Base-by-base conservation (phyloP, 257 asterid genomes). In the Solanum chmielewskii region DNA sequence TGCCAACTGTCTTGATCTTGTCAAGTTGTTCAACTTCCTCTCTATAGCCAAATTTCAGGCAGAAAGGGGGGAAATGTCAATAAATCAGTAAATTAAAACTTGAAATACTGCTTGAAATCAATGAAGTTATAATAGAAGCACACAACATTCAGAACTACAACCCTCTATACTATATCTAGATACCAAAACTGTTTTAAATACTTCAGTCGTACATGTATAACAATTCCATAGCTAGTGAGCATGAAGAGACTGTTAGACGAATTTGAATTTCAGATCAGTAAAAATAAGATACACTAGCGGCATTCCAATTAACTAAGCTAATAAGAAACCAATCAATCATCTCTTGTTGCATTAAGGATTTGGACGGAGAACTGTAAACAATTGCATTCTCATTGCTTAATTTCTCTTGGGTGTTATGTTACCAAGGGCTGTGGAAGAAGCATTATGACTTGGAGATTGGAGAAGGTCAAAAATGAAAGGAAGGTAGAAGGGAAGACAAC, bases 11-110 rank as follows among this genome's bases (percentile, higher is more conserved):
- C 90, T 87, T 90, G 90, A 80, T 68, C 45, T 77, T 76, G 29
- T 86, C 93, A 86, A 87, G 90, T 77, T 66, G 90, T 82, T 91
- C 90, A 83, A 69, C 92, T 52, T 91, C 94, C 88, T 88, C 97
- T 25, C 98, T 96, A 90, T 75, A 90, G 69, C 85, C 89, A 92
- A 84, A 86, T 88, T 86, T 87, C 68, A 87, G 62, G 86, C 66
- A 87, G 74, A 70, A 70, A 8, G 66, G 66, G 70, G 33, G 90
- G 82, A 84, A 62, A 2, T 3, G 9, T 21, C 42, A 85, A 45
- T 29, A 42, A 29, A 21, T 14, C 49, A 85, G 47, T 20, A 47
- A 29, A 69, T 3, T 11, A 69, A 20, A 44, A 68, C 87, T 45
- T 44, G 29, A 62, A 33, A 69, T 14, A 44, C 37, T 44, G 16